Evolutionary conservation across 371 early-diverging fungal species (phyloP).

Genomic region (Blyttiomyces sp.): DNA sequence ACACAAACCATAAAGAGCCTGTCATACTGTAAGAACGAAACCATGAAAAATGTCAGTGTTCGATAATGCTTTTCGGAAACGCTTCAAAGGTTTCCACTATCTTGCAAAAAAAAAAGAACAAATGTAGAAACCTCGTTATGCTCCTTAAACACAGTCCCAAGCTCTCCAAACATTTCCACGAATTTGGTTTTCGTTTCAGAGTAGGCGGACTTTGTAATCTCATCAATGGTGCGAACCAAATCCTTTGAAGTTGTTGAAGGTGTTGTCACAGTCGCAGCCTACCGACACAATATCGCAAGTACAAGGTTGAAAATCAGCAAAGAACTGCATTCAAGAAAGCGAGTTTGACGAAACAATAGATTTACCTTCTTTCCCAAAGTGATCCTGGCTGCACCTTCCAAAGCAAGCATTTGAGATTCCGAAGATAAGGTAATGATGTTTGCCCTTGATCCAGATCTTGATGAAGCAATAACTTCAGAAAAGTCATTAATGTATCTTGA

Average conservation of each 20-base stretch:
- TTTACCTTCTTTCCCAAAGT: slow-evolving; percentile 7
- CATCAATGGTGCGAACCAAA: no score
- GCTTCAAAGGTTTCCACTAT: neutral
- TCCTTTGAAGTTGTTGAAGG: neutral
- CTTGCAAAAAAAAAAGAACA: neutral
- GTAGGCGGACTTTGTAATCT: slow-evolving; percentile 17
- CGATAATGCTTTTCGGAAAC: neutral
- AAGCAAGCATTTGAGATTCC: slow-evolving; percentile 1
- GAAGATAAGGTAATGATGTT: slow-evolving; percentile 17
- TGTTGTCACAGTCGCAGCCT: no score
- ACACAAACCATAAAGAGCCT: slow-evolving; percentile 1
- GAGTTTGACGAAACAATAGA: neutral
- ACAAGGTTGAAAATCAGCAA: neutral
- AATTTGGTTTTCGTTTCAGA: slow-evolving; percentile 2
- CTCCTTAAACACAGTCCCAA: slow-evolving; percentile 3
- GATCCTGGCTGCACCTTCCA: slow-evolving; percentile 13
- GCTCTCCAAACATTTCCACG: slow-evolving; percentile 20
- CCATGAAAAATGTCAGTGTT: slow-evolving; percentile 17
- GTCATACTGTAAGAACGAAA: neutral
- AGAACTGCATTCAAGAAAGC: neutral
- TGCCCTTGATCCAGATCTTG: neutral
- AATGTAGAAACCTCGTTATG: neutral
- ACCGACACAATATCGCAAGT: no score
- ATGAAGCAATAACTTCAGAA: slow-evolving; percentile 9
- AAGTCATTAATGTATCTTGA: slow-evolving; percentile 18